These are phyloP conservation scores for Mortierella sp. DNA, from an alignment of 371 early-diverging fungal species.

Conservation along the genomic window DNA sequence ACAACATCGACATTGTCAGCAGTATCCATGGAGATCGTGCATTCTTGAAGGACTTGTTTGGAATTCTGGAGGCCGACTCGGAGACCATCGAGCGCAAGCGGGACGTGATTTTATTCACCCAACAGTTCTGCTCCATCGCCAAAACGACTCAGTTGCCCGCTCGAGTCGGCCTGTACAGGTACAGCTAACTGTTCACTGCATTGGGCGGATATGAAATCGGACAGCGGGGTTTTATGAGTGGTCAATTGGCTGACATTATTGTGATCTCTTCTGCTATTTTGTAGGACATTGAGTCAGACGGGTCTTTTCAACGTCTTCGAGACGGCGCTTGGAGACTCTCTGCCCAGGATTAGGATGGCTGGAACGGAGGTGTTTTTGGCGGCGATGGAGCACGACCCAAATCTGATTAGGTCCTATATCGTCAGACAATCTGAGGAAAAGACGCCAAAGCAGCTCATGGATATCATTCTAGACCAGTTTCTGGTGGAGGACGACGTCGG, in stretches of 20 bases:
- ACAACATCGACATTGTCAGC: slow-evolving; percentile 84
- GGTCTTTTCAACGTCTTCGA: slow-evolving; percentile 86
- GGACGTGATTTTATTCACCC: slow-evolving; percentile 81
- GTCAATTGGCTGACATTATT: no score
- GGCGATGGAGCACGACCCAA: slow-evolving; percentile 85
- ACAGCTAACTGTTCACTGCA: not conserved
- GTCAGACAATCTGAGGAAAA: slow-evolving; percentile 71
- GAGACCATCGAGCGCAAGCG: slow-evolving; percentile 64
- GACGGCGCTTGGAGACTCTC: slow-evolving; percentile 67
- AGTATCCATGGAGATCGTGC: slow-evolving; percentile 76
- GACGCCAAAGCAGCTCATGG: slow-evolving; percentile 65
- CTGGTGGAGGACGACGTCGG: slow-evolving; percentile 70
- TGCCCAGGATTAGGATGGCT: slow-evolving; percentile 67
- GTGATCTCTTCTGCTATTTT: not conserved
- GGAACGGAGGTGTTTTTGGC: slow-evolving; percentile 79
- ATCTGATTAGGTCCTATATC: slow-evolving; percentile 77
- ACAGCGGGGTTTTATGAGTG: not conserved
- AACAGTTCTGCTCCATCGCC: slow-evolving; percentile 80
- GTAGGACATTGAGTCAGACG: slow-evolving; percentile 73
- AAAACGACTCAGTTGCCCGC: slow-evolving; percentile 74
- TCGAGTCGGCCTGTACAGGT: slow-evolving; percentile 70
- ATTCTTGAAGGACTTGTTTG: slow-evolving; percentile 77
- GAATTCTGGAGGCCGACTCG: slow-evolving; percentile 66
- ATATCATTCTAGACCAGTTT: slow-evolving; percentile 75
- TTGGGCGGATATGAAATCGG: not conserved